Conservation (phyloP, 768 basidiomycete species). For the Lanmaoa rubissima region DNA sequence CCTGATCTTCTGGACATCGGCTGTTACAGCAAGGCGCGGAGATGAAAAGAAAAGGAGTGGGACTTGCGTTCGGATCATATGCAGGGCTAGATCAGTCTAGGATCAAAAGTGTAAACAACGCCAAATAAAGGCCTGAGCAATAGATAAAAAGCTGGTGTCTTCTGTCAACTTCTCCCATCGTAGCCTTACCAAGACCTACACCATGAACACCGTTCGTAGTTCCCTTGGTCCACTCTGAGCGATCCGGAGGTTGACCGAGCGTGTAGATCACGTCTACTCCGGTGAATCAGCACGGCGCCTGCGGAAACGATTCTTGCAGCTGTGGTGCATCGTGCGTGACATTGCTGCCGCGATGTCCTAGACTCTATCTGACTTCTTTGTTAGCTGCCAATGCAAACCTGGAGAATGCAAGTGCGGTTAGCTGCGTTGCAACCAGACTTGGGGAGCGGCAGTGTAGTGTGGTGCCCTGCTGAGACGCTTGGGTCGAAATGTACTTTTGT, state of each 20-base stretch:
- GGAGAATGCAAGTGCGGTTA: not conserved
- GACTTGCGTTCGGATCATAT: not conserved
- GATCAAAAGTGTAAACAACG: not conserved
- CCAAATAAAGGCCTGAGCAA: not conserved
- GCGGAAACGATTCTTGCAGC: not conserved
- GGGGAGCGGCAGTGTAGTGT: too few species aligned
- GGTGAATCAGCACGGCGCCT: constrained; percentile 8
- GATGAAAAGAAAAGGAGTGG: not conserved
- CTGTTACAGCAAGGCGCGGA: not conserved
- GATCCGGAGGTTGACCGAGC: not conserved
- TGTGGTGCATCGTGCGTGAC: constrained; percentile 1
- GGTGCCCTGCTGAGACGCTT: too few species aligned
- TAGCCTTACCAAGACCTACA: not conserved
- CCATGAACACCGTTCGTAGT: constrained; percentile 10
- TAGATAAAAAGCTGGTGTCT: not conserved
- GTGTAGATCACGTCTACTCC: not conserved
- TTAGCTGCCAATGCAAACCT: not conserved
- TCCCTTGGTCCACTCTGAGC: not conserved
- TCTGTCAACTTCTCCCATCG: not conserved
- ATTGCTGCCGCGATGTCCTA: not conserved
- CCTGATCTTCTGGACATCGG: too few species aligned
- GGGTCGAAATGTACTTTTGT: not conserved
- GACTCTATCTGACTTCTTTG: not conserved
- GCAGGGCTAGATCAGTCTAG: too few species aligned
- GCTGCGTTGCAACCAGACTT: too few species aligned